Base-by-base conservation (phyloP, 257 asterid genomes). In the Knoxia roxburghii region DNA sequence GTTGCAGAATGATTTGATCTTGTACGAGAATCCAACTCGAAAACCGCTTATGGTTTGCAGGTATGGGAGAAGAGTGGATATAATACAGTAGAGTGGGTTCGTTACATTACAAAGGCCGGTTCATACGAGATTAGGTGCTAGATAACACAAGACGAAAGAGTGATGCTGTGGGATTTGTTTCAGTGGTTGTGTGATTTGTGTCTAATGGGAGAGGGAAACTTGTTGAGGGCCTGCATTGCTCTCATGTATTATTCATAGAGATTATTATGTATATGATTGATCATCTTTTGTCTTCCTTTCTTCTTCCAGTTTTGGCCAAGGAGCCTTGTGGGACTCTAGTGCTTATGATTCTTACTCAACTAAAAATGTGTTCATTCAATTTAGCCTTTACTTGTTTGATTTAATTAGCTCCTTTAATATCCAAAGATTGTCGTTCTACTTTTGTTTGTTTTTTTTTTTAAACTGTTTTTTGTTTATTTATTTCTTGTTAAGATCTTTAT, bases 51-150 rank as follows among this genome's bases (percentile, higher is more conserved):
- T 33, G 46, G 58, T 75, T 53, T 82, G 77, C 89, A 92, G 98
- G 98, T 93, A 46, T 93, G 99, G 99, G 97, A 93, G 80, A 93
- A 93, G 89, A 93, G 96, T 57, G 99, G 99, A 37, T 93, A 93
- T 83, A 93, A 93, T 82, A 93, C 99, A 0, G 99, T 93, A 33
- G 99, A 93, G 80, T 93, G 99, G 99, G 99, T 93, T 60, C 99
- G 99, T 68, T 93, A 93, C 73, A 93, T 93, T 64, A 93, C 97
- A 40, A 93, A 93, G 82, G 99, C 97, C 48, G 99, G 99, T 62
- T 93, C 99, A 8, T 93, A 93, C 26, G 99, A 93, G 84, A 80
- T 93, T 78, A 85, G 99, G 80, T 90, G 99, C 80, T 90, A 82
- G 81, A 78, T 68, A 59, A 11, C 37, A 26, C n/a, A 5, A 65